Conservation (phyloP, 2,329 filamentous ascomycete species). For the Claviceps maximensis region DNA sequence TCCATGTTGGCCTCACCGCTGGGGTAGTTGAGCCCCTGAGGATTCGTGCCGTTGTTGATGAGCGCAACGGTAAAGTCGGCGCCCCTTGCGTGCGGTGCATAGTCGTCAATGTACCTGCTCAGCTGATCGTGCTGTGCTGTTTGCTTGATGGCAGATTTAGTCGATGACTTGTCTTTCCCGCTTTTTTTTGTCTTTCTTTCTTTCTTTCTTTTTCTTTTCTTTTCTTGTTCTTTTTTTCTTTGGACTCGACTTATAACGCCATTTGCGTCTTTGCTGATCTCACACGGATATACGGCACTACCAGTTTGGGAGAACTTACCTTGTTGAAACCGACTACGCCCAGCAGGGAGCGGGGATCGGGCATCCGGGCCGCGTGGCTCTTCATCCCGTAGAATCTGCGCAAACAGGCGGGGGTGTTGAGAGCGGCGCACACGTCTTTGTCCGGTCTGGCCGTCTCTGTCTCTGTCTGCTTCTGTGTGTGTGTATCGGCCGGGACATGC, state of each 20-base stretch:
- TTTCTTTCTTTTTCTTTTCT: no score
- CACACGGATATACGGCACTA: no score
- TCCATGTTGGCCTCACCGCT: constrained; percentile 25
- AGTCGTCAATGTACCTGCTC: constrained; percentile 39
- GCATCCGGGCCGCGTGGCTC: constrained; percentile 35
- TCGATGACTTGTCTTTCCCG: no score
- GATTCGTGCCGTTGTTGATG: constrained; percentile 43
- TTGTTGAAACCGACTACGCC: constrained; percentile 41
- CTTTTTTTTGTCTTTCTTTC: no score
- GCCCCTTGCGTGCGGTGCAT: constrained; percentile 36
- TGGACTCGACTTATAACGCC: no score
- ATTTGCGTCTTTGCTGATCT: no score
- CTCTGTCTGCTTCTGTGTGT: neutral
- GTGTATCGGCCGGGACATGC: neutral
- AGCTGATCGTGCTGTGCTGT: constrained; percentile 42
- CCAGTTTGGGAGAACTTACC: constrained; percentile 14
- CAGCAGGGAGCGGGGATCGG: constrained; percentile 47
- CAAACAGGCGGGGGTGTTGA: constrained; percentile 31
- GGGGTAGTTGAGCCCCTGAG: constrained; percentile 23
- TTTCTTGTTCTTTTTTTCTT: no score
- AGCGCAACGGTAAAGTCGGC: constrained; percentile 42
- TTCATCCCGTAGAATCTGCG: constrained; percentile 31
- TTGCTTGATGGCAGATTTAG: constrained; percentile 20
- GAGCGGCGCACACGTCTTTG: constrained; percentile 20
- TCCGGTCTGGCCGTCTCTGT: no score